A percentile compares a stretch with the other conserved stretches of the same genome.
These are phyloP conservation scores for Vanderwaltozyma yarrowii DNA, from an alignment of 805 yeast genomes.

Conservation along the genomic window DNA sequence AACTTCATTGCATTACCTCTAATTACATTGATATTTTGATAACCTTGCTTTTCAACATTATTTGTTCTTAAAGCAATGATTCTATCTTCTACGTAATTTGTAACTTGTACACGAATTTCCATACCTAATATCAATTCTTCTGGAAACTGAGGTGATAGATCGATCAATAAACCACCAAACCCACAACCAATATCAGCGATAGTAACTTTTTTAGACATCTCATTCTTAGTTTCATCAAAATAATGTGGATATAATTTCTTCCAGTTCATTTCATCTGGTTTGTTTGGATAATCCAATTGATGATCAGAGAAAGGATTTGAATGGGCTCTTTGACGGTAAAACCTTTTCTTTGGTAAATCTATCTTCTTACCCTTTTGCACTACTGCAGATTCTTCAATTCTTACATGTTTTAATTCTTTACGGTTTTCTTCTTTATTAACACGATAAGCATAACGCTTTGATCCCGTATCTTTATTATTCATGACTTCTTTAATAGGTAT, in stretches of 20 bases:
- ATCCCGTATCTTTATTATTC: constrained; percentile 13
- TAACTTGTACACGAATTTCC: constrained; percentile 97
- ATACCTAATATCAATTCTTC: constrained; percentile 74
- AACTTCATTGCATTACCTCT: constrained; percentile 98
- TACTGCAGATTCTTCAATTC: constrained; percentile 30
- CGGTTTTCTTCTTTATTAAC: constrained; percentile 41
- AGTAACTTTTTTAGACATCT: constrained; percentile 49
- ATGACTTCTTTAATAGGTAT: no score
- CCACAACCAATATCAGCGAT: constrained; percentile 98
- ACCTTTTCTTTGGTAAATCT: constrained; percentile 73
- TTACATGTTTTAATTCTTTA: constrained; percentile 37
- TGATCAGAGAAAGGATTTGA: constrained; percentile 97
- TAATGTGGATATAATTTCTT: constrained; percentile 56
- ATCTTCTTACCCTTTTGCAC: constrained; percentile 10
- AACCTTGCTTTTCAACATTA: constrained; percentile 29
- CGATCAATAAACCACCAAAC: constrained; percentile 81
- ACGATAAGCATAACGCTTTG: constrained; percentile 33
- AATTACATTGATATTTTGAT: constrained; percentile 79
- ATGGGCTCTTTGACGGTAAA: constrained; percentile 93
- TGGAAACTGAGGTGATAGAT: constrained; percentile 69
- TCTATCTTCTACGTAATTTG: constrained; percentile 92
- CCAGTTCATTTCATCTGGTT: constrained; percentile 89
- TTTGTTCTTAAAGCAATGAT: constrained; percentile 71
- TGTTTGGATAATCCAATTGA: constrained; percentile 72
- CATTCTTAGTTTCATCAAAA: constrained; percentile 30